Conservation (phyloP, 2,329 filamentous ascomycete genomes). For the Ilyonectria sp. region DNA sequence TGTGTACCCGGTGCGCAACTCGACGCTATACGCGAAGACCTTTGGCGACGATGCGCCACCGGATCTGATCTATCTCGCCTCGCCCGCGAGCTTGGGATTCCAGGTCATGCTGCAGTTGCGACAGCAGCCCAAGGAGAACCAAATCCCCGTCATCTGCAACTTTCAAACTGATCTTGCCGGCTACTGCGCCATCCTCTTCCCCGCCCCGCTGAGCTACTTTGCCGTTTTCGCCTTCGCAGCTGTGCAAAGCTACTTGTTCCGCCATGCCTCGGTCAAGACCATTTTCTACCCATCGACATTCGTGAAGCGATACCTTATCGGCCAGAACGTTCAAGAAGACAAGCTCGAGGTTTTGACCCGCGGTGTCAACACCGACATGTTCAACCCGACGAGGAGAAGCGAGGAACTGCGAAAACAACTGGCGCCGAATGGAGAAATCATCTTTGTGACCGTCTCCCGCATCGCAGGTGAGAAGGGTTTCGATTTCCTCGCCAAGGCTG, state of each 20-base stretch:
- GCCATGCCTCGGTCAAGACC: slow-evolving; percentile 72
- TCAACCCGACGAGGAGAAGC: slow-evolving; percentile 69
- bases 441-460: slow-evolving; percentile 77
- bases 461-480: slow-evolving; percentile 81
- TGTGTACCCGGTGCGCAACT: slow-evolving; percentile 78
- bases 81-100: slow-evolving; percentile 78
- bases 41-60: slow-evolving; percentile 68
- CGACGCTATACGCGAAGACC: slow-evolving; percentile 71
- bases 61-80: slow-evolving; percentile 79
- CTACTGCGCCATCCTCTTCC: slow-evolving; percentile 80
- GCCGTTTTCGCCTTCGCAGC: slow-evolving; percentile 74
- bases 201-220: slow-evolving; percentile 71
- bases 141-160: slow-evolving; percentile 75
- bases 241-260: slow-evolving; percentile 78
- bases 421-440: slow-evolving; percentile 74
- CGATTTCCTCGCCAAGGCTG: slow-evolving; percentile 73
- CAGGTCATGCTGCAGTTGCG: slow-evolving; percentile 79
- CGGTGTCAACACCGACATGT: slow-evolving; percentile 76
- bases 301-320: slow-evolving; percentile 73
- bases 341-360: slow-evolving; percentile 75
- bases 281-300: slow-evolving; percentile 79
- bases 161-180: slow-evolving; percentile 81
- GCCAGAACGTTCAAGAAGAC: slow-evolving; percentile 66
- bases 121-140: slow-evolving; percentile 68
- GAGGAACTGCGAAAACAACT: slow-evolving; percentile 67